Conservation (phyloP, 1,284 basidiomycete genomes). For the Butyriboletus pseudospeciosus region DNA sequence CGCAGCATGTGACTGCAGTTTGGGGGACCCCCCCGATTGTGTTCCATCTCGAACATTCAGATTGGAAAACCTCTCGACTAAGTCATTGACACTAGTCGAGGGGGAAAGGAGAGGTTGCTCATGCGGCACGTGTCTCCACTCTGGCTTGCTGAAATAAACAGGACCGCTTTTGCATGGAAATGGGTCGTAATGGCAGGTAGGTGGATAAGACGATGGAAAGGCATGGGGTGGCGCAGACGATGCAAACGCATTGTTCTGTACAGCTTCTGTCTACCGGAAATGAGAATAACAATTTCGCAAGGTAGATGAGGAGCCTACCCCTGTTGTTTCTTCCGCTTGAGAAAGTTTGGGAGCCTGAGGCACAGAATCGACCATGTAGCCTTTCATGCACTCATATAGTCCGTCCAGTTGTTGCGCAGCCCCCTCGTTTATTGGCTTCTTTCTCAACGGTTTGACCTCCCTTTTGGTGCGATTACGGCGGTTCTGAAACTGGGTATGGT, state of each 20-base stretch:
- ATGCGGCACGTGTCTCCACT: constrained; percentile 7
- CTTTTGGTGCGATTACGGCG: constrained; percentile 22
- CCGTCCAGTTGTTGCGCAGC: not conserved
- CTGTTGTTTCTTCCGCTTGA: too few relatives aligned
- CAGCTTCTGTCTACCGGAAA: not conserved
- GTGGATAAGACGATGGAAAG: constrained; percentile 20
- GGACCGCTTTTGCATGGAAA: constrained; percentile 18
- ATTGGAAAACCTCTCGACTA: constrained; percentile 13
- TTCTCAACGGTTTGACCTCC: not conserved
- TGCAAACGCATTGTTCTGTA: not conserved
- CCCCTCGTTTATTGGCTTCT: not conserved
- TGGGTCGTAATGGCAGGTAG: constrained; percentile 16
- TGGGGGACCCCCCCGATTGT: not conserved
- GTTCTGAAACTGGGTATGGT: constrained; percentile 16
- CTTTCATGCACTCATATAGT: not conserved
- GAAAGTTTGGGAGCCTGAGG: rapidly evolving
- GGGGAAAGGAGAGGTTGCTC: rapidly evolving
- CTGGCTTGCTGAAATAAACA: not conserved
- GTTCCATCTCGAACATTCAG: constrained; percentile 15
- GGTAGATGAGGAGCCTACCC: not conserved
- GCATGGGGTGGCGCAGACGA: constrained; percentile 15
- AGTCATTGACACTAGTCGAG: constrained; percentile 2
- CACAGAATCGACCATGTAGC: not conserved
- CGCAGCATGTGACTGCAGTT: constrained; percentile 6
- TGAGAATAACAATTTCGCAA: not conserved